Base-by-base conservation (phyloP, 768 basidiomycete species). In the Naganishia vishniacii region DNA sequence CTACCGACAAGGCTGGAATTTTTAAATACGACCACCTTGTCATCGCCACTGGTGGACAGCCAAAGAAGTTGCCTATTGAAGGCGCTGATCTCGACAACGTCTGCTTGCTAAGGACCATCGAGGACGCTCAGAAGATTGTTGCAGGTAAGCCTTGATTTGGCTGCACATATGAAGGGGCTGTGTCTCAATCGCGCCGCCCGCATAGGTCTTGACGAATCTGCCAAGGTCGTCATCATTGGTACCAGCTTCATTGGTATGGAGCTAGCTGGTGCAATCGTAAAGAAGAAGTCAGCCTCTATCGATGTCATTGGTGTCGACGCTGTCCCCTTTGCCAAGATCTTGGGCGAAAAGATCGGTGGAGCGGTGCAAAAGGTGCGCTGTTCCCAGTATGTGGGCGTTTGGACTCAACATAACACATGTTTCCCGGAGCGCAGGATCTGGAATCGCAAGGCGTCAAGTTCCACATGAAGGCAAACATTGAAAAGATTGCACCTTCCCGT, bases 171-270 rank as follows among this genome's bases (percentile, higher is more conserved):
- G 23, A 58, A 59, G 51, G 63, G 64, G 42, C 1, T 48, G 20
- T 25, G 47, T 20, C 23, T 48, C 31, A 28, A 40, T 37, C 16
- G 23, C 1, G 4, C 18, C 1, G 11, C 25, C 31, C 40, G 6
- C 12, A 32, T 63, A 44, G 68, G 68, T 20, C 67, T 75, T 53
- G 71, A 67, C 82, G 37, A 87, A 77, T 86, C 88, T 68, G 86
- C 87, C 34, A 88, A 90, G 77, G 81, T 87, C 65, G 89, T 91
- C 32, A 83, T 93, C 13, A 86, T 94, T 67, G 92, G 92, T 2
- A 87, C 85, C 53, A 89, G 87, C 15, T 95, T 93, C 79, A 95
- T 95, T 70, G 85, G 87, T 62, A 89, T 95, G 89, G 77, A 77
- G 75, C 80, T 91, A n/a, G 89, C 89, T 7, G 82, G 80, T n/a